These are phyloP conservation scores for Trichosporon sp. DNA, from an alignment of 1,284 basidiomycete species.

Conservation along the genomic window DNA sequence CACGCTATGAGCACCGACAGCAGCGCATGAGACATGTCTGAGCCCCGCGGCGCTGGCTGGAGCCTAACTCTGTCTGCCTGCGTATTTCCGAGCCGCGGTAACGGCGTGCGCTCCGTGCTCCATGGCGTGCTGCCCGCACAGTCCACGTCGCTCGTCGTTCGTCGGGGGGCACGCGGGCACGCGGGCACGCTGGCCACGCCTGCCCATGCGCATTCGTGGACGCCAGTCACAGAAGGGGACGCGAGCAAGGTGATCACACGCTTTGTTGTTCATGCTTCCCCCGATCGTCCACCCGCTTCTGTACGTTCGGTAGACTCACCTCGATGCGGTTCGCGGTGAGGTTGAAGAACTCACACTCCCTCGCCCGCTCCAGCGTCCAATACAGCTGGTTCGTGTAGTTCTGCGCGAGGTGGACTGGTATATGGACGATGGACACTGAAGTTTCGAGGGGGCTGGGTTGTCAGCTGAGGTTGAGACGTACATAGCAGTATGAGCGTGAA, in stretches of 20 bases:
- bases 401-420: slow-evolving; percentile 39
- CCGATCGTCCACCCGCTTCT: background rate
- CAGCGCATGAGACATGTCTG: slow-evolving; percentile 7
- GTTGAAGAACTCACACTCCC: slow-evolving; percentile 48
- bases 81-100: background rate
- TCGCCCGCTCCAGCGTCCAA: slow-evolving; percentile 48
- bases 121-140: background rate
- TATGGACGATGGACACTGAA: slow-evolving; percentile 49
- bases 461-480: background rate
- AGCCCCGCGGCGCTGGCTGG: background rate
- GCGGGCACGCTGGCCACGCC: no score
- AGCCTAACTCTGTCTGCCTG: background rate
- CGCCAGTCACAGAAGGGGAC: background rate
- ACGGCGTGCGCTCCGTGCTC: background rate
- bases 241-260: background rate
- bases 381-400: slow-evolving; percentile 42
- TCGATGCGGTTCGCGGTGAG: slow-evolving; percentile 50
- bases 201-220: background rate
- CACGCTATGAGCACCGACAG: background rate
- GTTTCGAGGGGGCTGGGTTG: slow-evolving; percentile 40
- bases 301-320: slow-evolving; percentile 33
- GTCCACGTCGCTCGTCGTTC: no score
- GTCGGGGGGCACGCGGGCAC: no score
- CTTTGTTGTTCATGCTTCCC: background rate
- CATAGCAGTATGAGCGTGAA: no score